Evolutionary conservation across 192 early-diverging fungal species (phyloP).

Genomic region (Podila clonocystis): DNA sequence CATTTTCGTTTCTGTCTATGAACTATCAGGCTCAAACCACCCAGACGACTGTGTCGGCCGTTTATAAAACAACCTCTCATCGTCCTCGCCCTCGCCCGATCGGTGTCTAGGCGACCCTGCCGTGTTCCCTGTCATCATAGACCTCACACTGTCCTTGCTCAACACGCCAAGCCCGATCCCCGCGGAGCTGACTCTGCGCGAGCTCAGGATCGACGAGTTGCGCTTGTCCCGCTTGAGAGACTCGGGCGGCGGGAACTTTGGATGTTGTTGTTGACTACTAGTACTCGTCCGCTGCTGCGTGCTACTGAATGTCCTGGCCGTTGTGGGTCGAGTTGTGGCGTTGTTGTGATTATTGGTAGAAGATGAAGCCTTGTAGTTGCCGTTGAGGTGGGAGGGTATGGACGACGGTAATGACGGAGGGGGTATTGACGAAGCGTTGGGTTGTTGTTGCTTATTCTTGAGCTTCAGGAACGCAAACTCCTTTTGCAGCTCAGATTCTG

Average conservation of each 20-base stretch:
- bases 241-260: constrained; percentile 25
- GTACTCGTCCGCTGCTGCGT: constrained; percentile 17
- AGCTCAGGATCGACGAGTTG: constrained; percentile 49
- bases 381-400: background rate
- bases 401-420: background rate
- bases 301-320: constrained; percentile 42
- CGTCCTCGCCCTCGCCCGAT: background rate
- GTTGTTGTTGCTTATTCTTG: too few species aligned
- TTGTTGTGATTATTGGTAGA: background rate
- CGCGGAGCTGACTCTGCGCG: constrained; percentile 39
- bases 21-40: constrained; percentile 24
- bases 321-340: background rate
- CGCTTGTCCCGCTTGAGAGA: constrained; percentile 46
- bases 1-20: background rate
- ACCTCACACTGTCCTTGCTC: constrained; percentile 24
- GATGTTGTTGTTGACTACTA: background rate
- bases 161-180: constrained; percentile 44
- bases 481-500: too few species aligned
- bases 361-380: constrained; percentile 6
- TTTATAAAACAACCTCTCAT: constrained; percentile 6
- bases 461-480: too few species aligned
- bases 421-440: background rate
- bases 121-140: background rate
- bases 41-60: constrained; percentile 8
- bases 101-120: background rate